These are phyloP conservation scores for Puccinia polysora DNA, from an alignment of 1,284 basidiomycete genomes.

Conservation along the genomic window DNA sequence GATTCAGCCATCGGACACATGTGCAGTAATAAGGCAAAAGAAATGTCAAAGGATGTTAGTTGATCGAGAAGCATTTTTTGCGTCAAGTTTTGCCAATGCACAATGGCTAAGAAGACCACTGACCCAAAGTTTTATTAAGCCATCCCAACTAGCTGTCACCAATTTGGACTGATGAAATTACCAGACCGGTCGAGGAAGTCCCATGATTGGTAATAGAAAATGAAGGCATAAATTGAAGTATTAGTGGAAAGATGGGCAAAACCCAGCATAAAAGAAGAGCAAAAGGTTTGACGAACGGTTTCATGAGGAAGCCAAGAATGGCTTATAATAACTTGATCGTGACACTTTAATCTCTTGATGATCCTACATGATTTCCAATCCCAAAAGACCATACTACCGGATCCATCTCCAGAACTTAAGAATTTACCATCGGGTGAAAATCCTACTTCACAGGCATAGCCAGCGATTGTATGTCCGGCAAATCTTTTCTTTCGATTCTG, in stretches of 20 bases:
- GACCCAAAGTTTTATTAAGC: conserved; percentile 89
- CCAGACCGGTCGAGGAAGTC: too few species aligned
- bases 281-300: conserved; percentile 62
- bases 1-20: too few species aligned
- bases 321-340: conserved; percentile 89
- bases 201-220: too few species aligned
- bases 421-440: conserved; percentile 97
- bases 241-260: conserved; percentile 16
- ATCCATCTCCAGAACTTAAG: conserved; percentile 91
- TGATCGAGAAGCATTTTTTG: too few species aligned
- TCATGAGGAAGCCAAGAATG: conserved; percentile 99
- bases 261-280: conserved; percentile 45
- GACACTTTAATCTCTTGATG: conserved; percentile 79
- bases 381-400: conserved; percentile 96
- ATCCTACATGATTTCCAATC: conserved; percentile 97
- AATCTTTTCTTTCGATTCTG: conserved; percentile 98
- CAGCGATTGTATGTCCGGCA: conserved; percentile 90
- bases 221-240: neutral
- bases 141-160: conserved; percentile 94
- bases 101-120: neutral
- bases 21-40: too few species aligned
- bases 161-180: conserved; percentile 75
- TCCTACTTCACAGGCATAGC: conserved; percentile 91
- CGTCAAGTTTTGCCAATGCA: too few species aligned
- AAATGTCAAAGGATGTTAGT: too few species aligned